Evolutionary conservation across 371 early-diverging fungal genomes (phyloP), one percentile per base, ranked within the genome.

Genomic region (Mucor lusitanicus): DNA sequence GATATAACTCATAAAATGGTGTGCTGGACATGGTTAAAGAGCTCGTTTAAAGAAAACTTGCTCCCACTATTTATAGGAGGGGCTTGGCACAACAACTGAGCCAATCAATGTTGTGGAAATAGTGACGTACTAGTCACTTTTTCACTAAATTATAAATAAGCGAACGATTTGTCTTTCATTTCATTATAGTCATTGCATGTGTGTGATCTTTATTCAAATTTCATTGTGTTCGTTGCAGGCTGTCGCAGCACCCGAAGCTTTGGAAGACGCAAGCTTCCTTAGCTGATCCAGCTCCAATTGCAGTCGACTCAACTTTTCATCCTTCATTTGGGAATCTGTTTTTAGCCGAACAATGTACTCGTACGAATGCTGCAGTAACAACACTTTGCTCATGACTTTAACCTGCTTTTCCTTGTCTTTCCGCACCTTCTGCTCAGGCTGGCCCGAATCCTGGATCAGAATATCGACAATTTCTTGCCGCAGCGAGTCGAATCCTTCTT

Each of bases 401-500:
- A 81, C 79, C 25, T 71, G 69, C 57, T 77, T 81, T 48, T 81
- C 81, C 30, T 69, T 75, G 7, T 33, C 33, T 40, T 63, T 53
- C 40, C 70, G 68, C 3, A 28, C 33, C 11, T 23, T n/a, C 21
- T 39, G 8, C n/a, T 39, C 23, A 56, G n/a, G 40, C 12, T 42
- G 15, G 6, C n/a, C 1, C 8, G 30, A 27, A 21, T 25, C 25
- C 3, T 9, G 23, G 12, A 91, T 87, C 33, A 86, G 70, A 13
- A 90, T 76, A 4, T 85, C 85, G 6, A 91, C 90, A 33, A 96
- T 71, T 46, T 91, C 78, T 11, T 70, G 67, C 37, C 88, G 79
- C n/a, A 96, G 76, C 12, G 87, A 82, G 44, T 95, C 92, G 73
- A 97, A 97, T 39, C 90, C 89, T 48, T 88, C 77, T 61, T 94